Evolutionary conservation across 768 basidiomycete genomes (phyloP), one percentile per base, ranked within the genome.

Genomic region (Chalciporus piperatus): DNA sequence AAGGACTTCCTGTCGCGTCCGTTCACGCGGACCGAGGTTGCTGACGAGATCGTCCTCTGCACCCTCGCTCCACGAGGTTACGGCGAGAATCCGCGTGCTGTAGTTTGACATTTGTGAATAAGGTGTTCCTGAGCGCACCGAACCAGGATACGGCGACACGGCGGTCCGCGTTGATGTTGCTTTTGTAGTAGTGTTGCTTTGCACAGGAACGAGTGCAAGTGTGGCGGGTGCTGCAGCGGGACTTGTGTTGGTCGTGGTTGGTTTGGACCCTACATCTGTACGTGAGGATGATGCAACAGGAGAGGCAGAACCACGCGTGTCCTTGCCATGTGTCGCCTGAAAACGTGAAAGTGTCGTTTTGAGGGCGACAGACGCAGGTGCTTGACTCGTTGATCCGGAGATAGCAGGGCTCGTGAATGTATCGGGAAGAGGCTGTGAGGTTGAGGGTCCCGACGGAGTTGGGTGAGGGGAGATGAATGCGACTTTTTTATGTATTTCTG

Each of bases 31-130:
- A n/a, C 93, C 92, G 32, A 98, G 76, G 64, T 98, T 92, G 41
- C 86, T 85, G 17, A 98, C 90, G 39, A 98, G 82, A 69, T 98
- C 95, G 50, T 91, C 92, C 67, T 95, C 93, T 10, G 94, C 92
- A 56, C 87, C 88, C 67, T 96, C 91, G 63, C 92, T 95, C 95
- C 95, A 98, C 17, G 88, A 90, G 55, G 81, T 71, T 2, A 85
- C 88, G 27, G 87, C 80, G 37, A 90, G 75, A 51, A 93, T 89
- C 39, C 85, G 81, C 55, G 83, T 87, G 47, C 83, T 82, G 48
- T 82, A 79, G 43, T 74, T 76, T 10, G 85, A 88, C 81, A 86
- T 84, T 57, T 86, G 82, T 30, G 88, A 91, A 65, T 88, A 92
- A 0, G 91, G 91, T 2, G 89, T 92, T 14, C 76, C 80, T 12